A percentile compares a stretch with the other conserved stretches of the same genome.
Evolutionary conservation across 768 basidiomycete species (phyloP).

Genomic region (Serendipita indica): DNA sequence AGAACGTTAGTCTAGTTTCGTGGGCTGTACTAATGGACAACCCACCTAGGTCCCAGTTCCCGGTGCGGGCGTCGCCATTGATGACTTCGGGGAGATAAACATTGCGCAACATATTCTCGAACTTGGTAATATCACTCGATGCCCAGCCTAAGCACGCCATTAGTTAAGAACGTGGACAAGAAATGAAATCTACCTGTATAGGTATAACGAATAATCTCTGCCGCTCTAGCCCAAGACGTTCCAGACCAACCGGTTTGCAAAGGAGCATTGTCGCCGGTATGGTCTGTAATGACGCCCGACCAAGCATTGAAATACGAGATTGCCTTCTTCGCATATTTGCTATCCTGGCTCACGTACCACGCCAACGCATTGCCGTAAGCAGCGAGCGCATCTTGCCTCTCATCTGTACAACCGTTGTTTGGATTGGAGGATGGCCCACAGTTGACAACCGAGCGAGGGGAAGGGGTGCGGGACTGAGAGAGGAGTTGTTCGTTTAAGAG

Average conservation of each 20-base stretch:
- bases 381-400: background rate
- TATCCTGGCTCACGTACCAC: background rate
- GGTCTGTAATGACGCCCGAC: background rate
- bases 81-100: background rate
- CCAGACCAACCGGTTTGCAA: background rate
- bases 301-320: constrained; percentile 4
- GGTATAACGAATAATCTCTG: background rate
- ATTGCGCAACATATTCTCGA: background rate
- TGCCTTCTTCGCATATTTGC: background rate
- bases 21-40: background rate
- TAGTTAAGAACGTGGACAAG: background rate
- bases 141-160: background rate
- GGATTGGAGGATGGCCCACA: background rate
- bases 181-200: background rate
- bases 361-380: background rate
- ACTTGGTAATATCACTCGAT: background rate
- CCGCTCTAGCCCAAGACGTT: background rate
- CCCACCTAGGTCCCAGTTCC: background rate
- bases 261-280: background rate
- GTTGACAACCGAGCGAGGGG: background rate
- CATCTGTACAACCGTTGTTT: background rate
- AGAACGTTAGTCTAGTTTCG: background rate
- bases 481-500: background rate
- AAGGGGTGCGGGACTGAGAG: background rate
- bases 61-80: background rate